phyloP scores from a whole-genome alignment of 352 stramenopile genomes.

The Peronospora farinosa region DNA sequence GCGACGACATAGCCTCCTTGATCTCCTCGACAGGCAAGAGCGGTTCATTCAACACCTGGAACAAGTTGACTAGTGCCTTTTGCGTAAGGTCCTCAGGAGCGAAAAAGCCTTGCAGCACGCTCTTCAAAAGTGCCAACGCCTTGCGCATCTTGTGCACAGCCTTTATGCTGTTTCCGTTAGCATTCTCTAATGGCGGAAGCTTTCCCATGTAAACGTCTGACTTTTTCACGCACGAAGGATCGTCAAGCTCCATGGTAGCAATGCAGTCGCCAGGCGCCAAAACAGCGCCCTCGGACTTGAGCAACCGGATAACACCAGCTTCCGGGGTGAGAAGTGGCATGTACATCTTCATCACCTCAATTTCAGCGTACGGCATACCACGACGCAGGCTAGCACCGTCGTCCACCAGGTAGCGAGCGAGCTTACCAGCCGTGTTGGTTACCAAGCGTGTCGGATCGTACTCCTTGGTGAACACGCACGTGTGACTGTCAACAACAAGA shows the following conservation, averaged over 20 bases:
- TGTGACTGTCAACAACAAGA: constrained; percentile 92
- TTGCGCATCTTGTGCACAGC: constrained; percentile 63
- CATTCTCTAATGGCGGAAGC: constrained; percentile 41
- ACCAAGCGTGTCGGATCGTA: constrained; percentile 98
- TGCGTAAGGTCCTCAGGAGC: constrained; percentile 79
- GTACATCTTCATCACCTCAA: constrained; percentile 99
- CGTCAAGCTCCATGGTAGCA: constrained; percentile 95
- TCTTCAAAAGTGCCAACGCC: constrained; percentile 82
- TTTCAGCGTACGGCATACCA: constrained; percentile 83
- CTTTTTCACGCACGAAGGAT: constrained; percentile 94
- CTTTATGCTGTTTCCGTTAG: constrained; percentile 38
- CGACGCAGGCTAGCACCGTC: constrained; percentile 88
- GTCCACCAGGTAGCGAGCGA: constrained; percentile 98
- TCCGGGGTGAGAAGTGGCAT: constrained; percentile 98
- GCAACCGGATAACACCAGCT: constrained; percentile 91
- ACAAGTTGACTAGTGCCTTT: constrained; percentile 84
- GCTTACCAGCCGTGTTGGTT: constrained; percentile 97
- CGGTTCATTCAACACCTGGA: constrained; percentile 53
- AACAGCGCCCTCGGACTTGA: constrained; percentile 94
- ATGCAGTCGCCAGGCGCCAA: constrained; percentile 95
- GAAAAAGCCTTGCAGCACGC: constrained; percentile 93
- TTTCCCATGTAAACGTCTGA: constrained; percentile 89
- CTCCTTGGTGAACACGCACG: constrained; percentile 97
- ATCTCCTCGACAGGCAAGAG: constrained; percentile 91
- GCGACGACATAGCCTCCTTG: constrained; percentile 94